These are phyloP conservation scores for Macrolepiota dolichaula DNA, from an alignment of 768 basidiomycete genomes.

Conservation along the genomic window DNA sequence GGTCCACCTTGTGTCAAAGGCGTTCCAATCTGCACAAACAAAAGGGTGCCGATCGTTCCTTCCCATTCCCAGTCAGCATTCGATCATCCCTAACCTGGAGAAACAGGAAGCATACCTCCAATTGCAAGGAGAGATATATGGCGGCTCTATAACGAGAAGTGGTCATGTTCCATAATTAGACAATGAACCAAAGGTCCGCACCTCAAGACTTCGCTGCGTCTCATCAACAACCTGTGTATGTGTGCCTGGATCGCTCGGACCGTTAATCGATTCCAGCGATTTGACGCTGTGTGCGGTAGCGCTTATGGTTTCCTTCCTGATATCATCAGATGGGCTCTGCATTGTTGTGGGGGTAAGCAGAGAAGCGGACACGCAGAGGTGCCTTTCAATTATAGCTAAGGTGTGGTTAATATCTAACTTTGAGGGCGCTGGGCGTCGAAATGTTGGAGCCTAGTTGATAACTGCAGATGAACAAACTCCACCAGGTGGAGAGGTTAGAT, in stretches of 20 bases:
- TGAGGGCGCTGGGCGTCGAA: not conserved
- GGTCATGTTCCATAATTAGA: not conserved
- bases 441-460: not conserved
- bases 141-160: conserved; percentile 29
- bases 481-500: not conserved
- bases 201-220: not conserved
- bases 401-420: not conserved
- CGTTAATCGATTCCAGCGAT: not conserved
- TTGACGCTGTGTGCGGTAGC: not conserved
- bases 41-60: conserved; percentile 73
- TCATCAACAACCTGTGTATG: not conserved
- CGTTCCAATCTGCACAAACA: conserved; percentile 69
- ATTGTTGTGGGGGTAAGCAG: not conserved
- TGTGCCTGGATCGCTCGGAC: too few relatives aligned
- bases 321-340: not conserved
- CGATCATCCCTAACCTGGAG: not conserved
- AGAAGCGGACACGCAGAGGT: not conserved
- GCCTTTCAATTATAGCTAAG: not conserved
- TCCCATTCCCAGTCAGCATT: not conserved
- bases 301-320: not conserved
- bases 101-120: conserved; percentile 30
- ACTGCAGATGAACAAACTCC: not conserved
- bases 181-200: not conserved
- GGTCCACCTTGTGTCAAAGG: conserved; percentile 62
- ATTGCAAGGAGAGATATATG: conserved; percentile 53